Evolutionary conservation across 73 alveolate genomes (phyloP), one percentile per base, ranked within the genome.

Genomic region (Paramecium sonneborni): DNA sequence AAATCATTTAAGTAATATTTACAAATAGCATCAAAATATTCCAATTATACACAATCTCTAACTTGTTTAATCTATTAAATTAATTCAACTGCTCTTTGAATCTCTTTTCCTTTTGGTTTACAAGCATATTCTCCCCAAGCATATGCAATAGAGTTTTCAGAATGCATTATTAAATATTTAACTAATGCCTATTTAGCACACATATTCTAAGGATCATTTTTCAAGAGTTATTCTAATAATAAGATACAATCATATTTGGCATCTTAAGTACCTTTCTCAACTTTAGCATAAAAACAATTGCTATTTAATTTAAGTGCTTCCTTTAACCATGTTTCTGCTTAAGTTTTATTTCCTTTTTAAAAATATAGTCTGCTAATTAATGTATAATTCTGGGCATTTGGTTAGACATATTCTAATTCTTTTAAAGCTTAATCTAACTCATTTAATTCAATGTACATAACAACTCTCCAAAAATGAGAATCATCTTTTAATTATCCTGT

Each of bases 321-420:
- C 15, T 72, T 72, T 15, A 72, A 72, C 86, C 86, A 72, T 12
- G 44, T 38, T 12, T 72, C 86, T 35, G 86, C 86, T 72, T 72
- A 72, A 12, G 26, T 2, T 38, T 72, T 72, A 35, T 38, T 72
- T 20, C 86, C 86, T 35, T 72, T 72, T 34, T 14, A n/a, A 72
- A 11, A 72, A 37, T 72, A 72, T 1, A 72, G 55, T 35, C 44
- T 72, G 32, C 58, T 38, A 10, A 72, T 35, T 38, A 72, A 41
- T 10, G 34, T 24, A 72, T 72, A 38, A 10, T 72, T 32, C 37
- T 72, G 7, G 11, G 37, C 39, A 35, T 23, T 35, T 3, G 55
- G 18, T 41, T 34, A 14, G n/a, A 32, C 86, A 37, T 72, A 72
- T 21, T 72, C 86, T 35, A 72, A 37, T 72, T 72, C 86, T 34